These are phyloP conservation scores for Porodaedalea pini DNA, from an alignment of 1,284 basidiomycete species.

Conservation along the genomic window DNA sequence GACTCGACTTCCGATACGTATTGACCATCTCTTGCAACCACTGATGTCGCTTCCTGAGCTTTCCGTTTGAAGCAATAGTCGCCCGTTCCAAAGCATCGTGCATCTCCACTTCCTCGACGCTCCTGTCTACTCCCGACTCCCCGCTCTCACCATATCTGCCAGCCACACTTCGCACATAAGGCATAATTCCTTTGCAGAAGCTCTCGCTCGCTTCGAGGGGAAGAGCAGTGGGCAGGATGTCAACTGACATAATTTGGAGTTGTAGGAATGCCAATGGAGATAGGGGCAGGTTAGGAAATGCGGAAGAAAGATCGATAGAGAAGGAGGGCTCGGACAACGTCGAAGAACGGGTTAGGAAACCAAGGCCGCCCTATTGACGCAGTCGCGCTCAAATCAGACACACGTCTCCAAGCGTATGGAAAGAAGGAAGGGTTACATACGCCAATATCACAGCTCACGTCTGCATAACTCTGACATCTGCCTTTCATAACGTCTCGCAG, in stretches of 20 bases:
- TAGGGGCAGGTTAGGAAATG: constrained; percentile 30
- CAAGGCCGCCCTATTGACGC: constrained; percentile 67
- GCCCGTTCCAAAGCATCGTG: constrained; percentile 57
- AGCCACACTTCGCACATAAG: constrained; percentile 66
- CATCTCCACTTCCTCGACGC: constrained; percentile 28
- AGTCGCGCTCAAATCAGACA: not conserved
- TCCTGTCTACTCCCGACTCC: constrained; percentile 20
- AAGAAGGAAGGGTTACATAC: constrained; percentile 36
- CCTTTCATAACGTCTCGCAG: constrained; percentile 30
- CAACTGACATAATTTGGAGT: constrained; percentile 80
- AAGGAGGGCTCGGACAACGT: constrained; percentile 78
- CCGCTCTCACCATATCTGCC: constrained; percentile 21
- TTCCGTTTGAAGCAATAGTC: constrained; percentile 64
- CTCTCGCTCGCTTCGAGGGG: constrained; percentile 76
- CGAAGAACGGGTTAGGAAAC: constrained; percentile 73
- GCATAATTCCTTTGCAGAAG: constrained; percentile 65
- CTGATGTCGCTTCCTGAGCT: constrained; percentile 48
- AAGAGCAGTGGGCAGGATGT: constrained; percentile 83
- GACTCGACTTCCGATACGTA: constrained; percentile 30
- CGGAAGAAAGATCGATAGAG: constrained; percentile 41
- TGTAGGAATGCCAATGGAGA: constrained; percentile 41
- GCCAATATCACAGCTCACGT: constrained; percentile 83
- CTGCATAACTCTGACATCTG: constrained; percentile 70
- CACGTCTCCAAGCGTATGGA: not conserved
- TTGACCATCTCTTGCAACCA: constrained; percentile 59